Conservation (phyloP, 2,329 filamentous ascomycete genomes). For the Fusarium transvaalense region DNA sequence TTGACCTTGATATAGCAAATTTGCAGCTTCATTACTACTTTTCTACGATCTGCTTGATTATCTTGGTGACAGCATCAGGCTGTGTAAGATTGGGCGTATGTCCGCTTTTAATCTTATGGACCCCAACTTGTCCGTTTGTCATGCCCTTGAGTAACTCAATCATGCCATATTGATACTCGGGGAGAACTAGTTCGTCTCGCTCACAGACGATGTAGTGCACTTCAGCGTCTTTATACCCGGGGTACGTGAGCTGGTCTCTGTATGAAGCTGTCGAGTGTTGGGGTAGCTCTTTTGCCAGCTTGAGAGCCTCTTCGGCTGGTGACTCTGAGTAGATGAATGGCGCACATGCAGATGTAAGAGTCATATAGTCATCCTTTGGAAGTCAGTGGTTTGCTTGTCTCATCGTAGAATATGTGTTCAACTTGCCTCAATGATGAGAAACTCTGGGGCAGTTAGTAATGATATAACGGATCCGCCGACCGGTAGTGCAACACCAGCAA, state of each 20-base stretch:
- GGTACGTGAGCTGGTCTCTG: slow-evolving; percentile 19
- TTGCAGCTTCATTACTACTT: neutral
- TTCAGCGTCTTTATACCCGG: slow-evolving; percentile 17
- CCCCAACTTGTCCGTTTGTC: neutral
- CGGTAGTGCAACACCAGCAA: slow-evolving; percentile 9
- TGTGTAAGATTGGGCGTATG: slow-evolving; percentile 11
- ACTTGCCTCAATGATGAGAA: neutral
- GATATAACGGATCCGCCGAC: neutral
- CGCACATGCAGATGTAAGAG: neutral
- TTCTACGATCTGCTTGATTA: neutral
- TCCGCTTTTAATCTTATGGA: slow-evolving; percentile 10
- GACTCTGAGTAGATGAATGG: slow-evolving; percentile 17
- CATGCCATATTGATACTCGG: slow-evolving; percentile 4
- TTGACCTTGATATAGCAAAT: neutral
- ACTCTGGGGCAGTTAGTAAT: neutral
- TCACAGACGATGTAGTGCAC: slow-evolving; percentile 24
- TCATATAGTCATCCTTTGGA: slow-evolving; percentile 18
- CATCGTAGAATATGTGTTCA: rapidly evolving
- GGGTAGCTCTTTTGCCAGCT: slow-evolving; percentile 4
- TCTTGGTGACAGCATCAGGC: neutral
- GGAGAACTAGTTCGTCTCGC: neutral
- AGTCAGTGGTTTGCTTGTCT: neutral
- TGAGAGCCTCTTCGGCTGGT: slow-evolving; percentile 1
- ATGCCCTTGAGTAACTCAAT: slow-evolving; percentile 5
- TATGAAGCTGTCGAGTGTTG: slow-evolving; percentile 24